These are phyloP conservation scores for Graphilbum ipis-grandicollis DNA, from an alignment of 2,329 filamentous ascomycete genomes.

Conservation along the genomic window DNA sequence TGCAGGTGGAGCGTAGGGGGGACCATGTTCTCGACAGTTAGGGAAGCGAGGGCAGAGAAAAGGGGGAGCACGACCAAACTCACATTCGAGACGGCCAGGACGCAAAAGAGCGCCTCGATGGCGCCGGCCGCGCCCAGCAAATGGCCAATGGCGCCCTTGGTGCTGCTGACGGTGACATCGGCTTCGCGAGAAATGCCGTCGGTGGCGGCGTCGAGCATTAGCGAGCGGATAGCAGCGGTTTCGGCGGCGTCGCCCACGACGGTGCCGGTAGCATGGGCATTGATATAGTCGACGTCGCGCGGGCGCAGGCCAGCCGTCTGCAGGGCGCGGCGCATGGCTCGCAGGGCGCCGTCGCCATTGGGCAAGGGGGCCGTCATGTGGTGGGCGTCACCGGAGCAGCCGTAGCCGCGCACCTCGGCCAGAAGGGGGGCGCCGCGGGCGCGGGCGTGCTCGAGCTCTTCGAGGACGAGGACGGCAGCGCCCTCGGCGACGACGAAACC, in stretches of 20 bases:
- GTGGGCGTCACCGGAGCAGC: conserved; percentile 75
- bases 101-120: conserved; percentile 72
- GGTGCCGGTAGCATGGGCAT: conserved; percentile 88
- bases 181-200: conserved; percentile 43
- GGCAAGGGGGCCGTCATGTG: conserved; percentile 84
- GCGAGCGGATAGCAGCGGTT: conserved; percentile 58
- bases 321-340: conserved; percentile 75
- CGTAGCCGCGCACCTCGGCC: conserved; percentile 78
- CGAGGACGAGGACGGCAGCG: conserved; percentile 70
- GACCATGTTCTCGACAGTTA: conserved; percentile 44
- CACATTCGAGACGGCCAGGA: conserved; percentile 66
- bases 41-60: not conserved
- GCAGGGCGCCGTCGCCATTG: conserved; percentile 63
- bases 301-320: conserved; percentile 54
- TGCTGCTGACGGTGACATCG: conserved; percentile 73
- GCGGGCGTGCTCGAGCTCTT: conserved; percentile 80
- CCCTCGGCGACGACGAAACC: conserved; percentile 93
- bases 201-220: conserved; percentile 63
- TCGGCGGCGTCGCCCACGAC: conserved; percentile 75
- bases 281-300: conserved; percentile 68
- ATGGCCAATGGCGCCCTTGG: conserved; percentile 86
- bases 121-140: conserved; percentile 82
- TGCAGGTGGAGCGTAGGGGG: conserved; percentile 79
- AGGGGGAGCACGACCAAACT: too few species aligned
- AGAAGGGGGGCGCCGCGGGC: conserved; percentile 66